Evolutionary conservation across 805 yeast genomes (phyloP).

Genomic region (Candida adriatica): DNA sequence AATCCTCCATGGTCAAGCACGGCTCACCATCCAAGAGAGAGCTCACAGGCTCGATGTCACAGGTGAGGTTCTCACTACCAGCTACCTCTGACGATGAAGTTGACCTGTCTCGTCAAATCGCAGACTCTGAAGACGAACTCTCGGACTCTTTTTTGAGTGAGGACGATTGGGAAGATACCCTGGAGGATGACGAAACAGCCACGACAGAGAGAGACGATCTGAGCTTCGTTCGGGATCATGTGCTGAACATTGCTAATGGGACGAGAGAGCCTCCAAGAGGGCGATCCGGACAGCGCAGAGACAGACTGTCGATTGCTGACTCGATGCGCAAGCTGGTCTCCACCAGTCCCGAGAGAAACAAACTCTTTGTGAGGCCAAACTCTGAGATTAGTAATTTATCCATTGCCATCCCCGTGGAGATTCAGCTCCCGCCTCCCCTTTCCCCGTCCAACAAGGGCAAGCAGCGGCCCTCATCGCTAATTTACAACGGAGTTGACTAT

Average conservation of each 20-base stretch:
- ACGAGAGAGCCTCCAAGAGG: conserved; percentile 8
- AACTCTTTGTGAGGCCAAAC: conserved; percentile 28
- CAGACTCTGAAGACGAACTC: not conserved
- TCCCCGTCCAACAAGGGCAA: conserved; percentile 28
- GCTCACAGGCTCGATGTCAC: conserved; percentile 21
- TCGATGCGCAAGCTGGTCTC: conserved; percentile 17
- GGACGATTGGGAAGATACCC: conserved; percentile 10
- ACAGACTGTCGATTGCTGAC: conserved; percentile 12
- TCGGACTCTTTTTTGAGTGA: conserved; percentile 11
- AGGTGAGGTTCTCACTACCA: conserved; percentile 24
- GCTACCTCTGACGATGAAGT: conserved; percentile 1
- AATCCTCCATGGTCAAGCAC: conserved; percentile 22
- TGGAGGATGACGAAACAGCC: conserved; percentile 4
- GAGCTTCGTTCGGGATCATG: conserved; percentile 7
- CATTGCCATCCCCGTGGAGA: conserved; percentile 32
- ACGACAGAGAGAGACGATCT: conserved; percentile 1
- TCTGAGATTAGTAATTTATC: conserved; percentile 28
- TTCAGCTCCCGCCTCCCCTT: conserved; percentile 30
- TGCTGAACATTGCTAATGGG: conserved; percentile 10
- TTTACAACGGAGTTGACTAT: conserved; percentile 32
- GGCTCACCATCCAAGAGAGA: conserved; percentile 24
- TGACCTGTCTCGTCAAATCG: not conserved
- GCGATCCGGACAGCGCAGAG: conserved; percentile 2
- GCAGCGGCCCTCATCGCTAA: conserved; percentile 23
- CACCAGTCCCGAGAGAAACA: conserved; percentile 16